These are phyloP conservation scores for Fusarium temperatum DNA, from an alignment of 2,329 filamentous ascomycete species.

Conservation along the genomic window DNA sequence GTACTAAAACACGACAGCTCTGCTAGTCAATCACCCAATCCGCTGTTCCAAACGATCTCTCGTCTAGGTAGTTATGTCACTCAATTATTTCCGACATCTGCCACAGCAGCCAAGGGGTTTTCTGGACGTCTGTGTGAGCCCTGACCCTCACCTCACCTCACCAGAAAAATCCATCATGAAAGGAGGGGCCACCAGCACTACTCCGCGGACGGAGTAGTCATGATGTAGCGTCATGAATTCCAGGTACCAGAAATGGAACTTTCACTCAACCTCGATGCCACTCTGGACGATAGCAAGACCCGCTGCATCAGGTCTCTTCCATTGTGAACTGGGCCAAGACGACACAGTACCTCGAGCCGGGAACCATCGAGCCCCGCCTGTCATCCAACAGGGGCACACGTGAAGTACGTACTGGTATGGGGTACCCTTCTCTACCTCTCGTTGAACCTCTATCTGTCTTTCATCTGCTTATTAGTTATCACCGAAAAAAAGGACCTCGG, in stretches of 20 bases:
- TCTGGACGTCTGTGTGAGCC: conserved; percentile 15
- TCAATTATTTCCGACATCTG: conserved; percentile 20
- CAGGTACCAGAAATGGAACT: conserved; percentile 29
- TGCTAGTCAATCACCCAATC: conserved; percentile 16
- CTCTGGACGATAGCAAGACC: conserved; percentile 9
- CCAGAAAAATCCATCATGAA: conserved; percentile 23
- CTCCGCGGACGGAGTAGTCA: conserved; percentile 19
- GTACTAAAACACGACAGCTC: background rate
- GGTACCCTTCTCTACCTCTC: conserved; percentile 23
- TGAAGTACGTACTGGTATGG: conserved; percentile 26
- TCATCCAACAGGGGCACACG: conserved; percentile 21
- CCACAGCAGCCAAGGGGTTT: conserved; percentile 15
- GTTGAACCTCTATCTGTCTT: conserved; percentile 3
- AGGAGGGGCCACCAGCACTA: conserved; percentile 27
- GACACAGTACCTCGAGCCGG: conserved; percentile 24
- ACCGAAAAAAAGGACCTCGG: conserved; percentile 1
- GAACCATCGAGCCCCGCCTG: conserved; percentile 17
- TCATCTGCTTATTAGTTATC: conserved; percentile 2
- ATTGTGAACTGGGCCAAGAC: conserved; percentile 14
- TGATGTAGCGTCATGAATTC: conserved; percentile 31
- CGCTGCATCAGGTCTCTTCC: conserved; percentile 17
- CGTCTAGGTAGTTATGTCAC: background rate
- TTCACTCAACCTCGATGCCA: conserved; percentile 1
- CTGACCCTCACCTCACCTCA: conserved; percentile 16
- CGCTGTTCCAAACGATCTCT: conserved; percentile 9